Evolutionary conservation across 371 early-diverging fungal species (phyloP), one percentile per base, ranked within the genome.

Genomic region (Actinomortierella ambigua): DNA sequence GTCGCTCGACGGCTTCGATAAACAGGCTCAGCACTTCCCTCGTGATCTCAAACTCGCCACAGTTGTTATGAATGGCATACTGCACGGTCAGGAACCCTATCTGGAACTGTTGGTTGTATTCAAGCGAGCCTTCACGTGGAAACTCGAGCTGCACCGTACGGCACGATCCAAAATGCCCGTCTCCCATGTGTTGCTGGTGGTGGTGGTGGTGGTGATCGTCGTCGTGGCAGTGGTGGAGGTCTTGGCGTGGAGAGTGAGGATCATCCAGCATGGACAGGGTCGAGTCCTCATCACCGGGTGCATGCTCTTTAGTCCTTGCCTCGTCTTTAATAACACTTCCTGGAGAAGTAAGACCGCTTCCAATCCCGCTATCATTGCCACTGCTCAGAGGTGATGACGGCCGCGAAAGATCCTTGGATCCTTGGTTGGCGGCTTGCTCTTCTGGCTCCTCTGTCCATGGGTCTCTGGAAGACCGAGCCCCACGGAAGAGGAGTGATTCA

Each of bases 31-130:
- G 39, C 18, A 64, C 70, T 41, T 70, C 61, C 43, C 53, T 60
- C 8, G 70, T 27, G 22, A 70, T 59, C 47, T 49, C 58, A 61
- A 59, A 70, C 13, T 70, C 70, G 53, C 57, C 65, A 44, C 70
- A 70, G 1, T 53, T 70, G 52, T 65, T 70, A 50, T 70, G 70
- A 4, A 50, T 51, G 3, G 70, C 70, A 49, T 61, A 70, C n/a
- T 65, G 50, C 13, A 70, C 70, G 1, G 70, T 70, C 39, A 70
- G 23, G 50, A 70, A 70, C 9, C 70, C 70, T 47, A 70, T 70
- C 59, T 70, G 70, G 11, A 65, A 61, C 39, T 65, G 61, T 29
- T 70, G 61, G 20, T 70, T 70, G 52, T 70, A 70, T 48, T 70
- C 70, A 29, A 70, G 59, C 24, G 65, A 53, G 2, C 70, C 70